Evolutionary conservation across 257 asterid genomes (phyloP), one percentile per base, ranked within the genome.

Genomic region (Nicotiana tomentosiformis): DNA sequence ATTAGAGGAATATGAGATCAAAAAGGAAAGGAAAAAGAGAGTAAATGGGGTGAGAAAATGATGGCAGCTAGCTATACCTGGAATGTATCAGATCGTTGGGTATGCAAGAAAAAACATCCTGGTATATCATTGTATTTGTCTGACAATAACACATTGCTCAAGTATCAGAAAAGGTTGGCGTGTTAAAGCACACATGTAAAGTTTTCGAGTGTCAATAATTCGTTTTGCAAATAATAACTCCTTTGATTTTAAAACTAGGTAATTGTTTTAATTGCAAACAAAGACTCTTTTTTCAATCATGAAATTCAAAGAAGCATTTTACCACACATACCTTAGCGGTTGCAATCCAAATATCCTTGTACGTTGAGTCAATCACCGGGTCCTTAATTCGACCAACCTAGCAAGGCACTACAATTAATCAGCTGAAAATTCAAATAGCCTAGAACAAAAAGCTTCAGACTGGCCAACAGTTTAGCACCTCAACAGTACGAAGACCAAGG

Each of bases 271-370:
- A 23, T 43, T 76, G 62, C 43, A 8, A 51, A 74, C 8, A 7
- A 8, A 15, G 26, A 14, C 51, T 49, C 5, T 43, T 43, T 43
- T 43, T 9, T 43, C 51, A 76, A 74, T 74, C 80, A 51, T 49
- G 64, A 76, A 76, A 76, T 53, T 82, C 68, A 23, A 33, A 82
- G 74, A 53, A 66, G 72, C 12, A 82, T 56, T 57, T 66, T 33
- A 43, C 1, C n/a, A 61, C 78, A 51, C 89, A 88, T 84, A 96
- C 99, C 98, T 89, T 94, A 66, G 99, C 99, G 81, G 97, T 91
- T 61, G 98, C 91, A 97, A 92, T 94, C 99, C 99, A 96, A 84
- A 93, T 90, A 89, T 94, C 93, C 85, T 90, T 96, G 84, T 96
- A 96, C 78, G 98, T 96, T 65, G 97, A 89, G 82, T 94, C 98